These are phyloP conservation scores for Fusarium cicatricum DNA, from an alignment of 2,329 filamentous ascomycete species.

Conservation along the genomic window DNA sequence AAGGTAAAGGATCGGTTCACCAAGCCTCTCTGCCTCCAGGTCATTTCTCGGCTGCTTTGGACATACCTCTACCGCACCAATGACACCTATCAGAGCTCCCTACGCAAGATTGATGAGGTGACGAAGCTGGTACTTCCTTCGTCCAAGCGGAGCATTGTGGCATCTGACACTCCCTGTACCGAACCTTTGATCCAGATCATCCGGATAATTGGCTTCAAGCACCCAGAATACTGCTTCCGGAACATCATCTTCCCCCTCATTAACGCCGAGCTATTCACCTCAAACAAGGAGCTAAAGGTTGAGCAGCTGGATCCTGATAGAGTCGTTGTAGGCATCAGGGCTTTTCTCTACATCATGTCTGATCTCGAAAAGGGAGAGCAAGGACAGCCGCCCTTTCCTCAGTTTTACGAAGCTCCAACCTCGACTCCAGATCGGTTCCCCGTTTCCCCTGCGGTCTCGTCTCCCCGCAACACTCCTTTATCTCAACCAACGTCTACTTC, in stretches of 20 bases:
- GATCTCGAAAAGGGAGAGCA: constrained; percentile 88
- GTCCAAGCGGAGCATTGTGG: constrained; percentile 81
- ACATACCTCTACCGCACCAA: constrained; percentile 88
- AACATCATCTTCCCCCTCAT: constrained; percentile 94
- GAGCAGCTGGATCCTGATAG: constrained; percentile 95
- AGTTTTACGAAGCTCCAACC: constrained; percentile 60
- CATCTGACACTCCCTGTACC: constrained; percentile 82
- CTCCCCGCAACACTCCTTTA: constrained; percentile 42
- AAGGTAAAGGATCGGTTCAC: constrained; percentile 85
- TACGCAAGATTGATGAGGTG: constrained; percentile 88
- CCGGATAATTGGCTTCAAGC: constrained; percentile 90
- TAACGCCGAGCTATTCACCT: constrained; percentile 87
- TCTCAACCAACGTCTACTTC: constrained; percentile 39
- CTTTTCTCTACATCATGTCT: constrained; percentile 91
- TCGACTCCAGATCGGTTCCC: constrained; percentile 59
- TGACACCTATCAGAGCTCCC: constrained; percentile 72
- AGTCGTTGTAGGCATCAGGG: constrained; percentile 95
- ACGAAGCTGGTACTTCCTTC: constrained; percentile 83
- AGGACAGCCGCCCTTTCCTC: constrained; percentile 83
- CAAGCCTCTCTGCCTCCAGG: constrained; percentile 82
- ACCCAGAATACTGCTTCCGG: constrained; percentile 92
- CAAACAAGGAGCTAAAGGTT: constrained; percentile 79
- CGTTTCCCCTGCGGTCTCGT: constrained; percentile 50
- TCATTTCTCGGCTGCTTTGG: constrained; percentile 91
- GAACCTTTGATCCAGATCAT: constrained; percentile 95